Percentiles rank a stretch among this genome's conserved stretches.
Evolutionary conservation across 192 early-diverging fungal species (phyloP).

Genomic region (Chytriomyces hyalinus): DNA sequence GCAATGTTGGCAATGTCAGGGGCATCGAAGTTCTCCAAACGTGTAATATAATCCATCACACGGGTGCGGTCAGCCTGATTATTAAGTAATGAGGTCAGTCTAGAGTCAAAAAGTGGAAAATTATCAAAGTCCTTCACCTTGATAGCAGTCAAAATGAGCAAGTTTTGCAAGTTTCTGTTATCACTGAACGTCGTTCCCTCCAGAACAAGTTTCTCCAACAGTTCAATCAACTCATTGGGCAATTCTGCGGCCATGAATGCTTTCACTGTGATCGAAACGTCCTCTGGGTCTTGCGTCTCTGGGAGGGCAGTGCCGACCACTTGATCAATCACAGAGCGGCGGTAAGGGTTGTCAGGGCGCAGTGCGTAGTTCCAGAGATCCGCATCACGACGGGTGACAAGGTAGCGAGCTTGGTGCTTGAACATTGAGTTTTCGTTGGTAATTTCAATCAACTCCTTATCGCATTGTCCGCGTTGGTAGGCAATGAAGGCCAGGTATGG

Average conservation of each 20-base stretch:
- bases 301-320: slow-evolving; percentile 88
- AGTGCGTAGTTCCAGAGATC: slow-evolving; percentile 87
- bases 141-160: slow-evolving; percentile 96
- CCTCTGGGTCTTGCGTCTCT: slow-evolving; percentile 95
- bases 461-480: slow-evolving; percentile 94
- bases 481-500: slow-evolving; percentile 94
- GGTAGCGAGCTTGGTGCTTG: slow-evolving; percentile 97
- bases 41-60: slow-evolving; percentile 96
- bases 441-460: slow-evolving; percentile 91
- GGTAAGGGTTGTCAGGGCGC: slow-evolving; percentile 76
- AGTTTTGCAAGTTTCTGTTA: slow-evolving; percentile 95
- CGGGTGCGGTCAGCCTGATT: slow-evolving; percentile 79
- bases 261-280: slow-evolving; percentile 97
- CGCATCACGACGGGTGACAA: slow-evolving; percentile 86
- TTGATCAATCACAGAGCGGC: slow-evolving; percentile 93
- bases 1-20: slow-evolving; percentile 97
- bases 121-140: slow-evolving; percentile 54
- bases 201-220: slow-evolving; percentile 94
- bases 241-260: slow-evolving; percentile 97
- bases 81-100: neutral
- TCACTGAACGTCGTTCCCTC: slow-evolving; percentile 92
- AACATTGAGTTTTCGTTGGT: slow-evolving; percentile 99
- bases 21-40: slow-evolving; percentile 95
- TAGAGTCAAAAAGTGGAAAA: too few relatives aligned
- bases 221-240: slow-evolving; percentile 95